Evolutionary conservation across 495 filamentous ascomycete genomes (phyloP).

Genomic region (Neurospora sublineolata): DNA sequence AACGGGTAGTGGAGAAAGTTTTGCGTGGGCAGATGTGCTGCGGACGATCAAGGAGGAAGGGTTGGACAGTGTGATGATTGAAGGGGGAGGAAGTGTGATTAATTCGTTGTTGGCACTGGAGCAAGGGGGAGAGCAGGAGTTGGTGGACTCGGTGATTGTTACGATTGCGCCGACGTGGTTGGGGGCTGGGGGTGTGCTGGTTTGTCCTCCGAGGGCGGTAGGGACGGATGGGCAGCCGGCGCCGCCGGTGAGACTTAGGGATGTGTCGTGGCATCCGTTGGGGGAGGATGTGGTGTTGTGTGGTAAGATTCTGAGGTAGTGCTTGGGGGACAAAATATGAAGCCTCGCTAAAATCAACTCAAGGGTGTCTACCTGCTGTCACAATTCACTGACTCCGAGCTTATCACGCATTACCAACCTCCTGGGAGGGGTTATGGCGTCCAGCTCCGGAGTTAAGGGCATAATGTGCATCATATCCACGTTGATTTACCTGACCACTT

Average conservation of each 20-base stretch:
- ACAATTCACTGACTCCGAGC: background rate
- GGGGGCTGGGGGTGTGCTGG: constrained; percentile 63
- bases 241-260: constrained; percentile 48
- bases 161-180: constrained; percentile 80
- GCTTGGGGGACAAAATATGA: background rate
- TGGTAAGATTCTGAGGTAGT: constrained; percentile 36
- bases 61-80: constrained; percentile 74
- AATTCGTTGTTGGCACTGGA: constrained; percentile 55
- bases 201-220: constrained; percentile 46
- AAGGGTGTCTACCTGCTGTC: background rate
- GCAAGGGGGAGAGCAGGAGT: constrained; percentile 30
- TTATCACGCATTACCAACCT: background rate
- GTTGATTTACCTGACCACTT: background rate
- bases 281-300: constrained; percentile 74
- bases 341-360: background rate
- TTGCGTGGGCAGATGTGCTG: constrained; percentile 53
- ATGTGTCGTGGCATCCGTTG: constrained; percentile 60
- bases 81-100: constrained; percentile 71
- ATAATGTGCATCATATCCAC: background rate
- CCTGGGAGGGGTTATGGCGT: background rate
- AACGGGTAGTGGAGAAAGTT: background rate
- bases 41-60: constrained; percentile 44
- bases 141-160: constrained; percentile 65
- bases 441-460: background rate
- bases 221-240: constrained; percentile 39